Base-by-base conservation (phyloP, 345 rosid genomes). In the Alliaria petiolata region DNA sequence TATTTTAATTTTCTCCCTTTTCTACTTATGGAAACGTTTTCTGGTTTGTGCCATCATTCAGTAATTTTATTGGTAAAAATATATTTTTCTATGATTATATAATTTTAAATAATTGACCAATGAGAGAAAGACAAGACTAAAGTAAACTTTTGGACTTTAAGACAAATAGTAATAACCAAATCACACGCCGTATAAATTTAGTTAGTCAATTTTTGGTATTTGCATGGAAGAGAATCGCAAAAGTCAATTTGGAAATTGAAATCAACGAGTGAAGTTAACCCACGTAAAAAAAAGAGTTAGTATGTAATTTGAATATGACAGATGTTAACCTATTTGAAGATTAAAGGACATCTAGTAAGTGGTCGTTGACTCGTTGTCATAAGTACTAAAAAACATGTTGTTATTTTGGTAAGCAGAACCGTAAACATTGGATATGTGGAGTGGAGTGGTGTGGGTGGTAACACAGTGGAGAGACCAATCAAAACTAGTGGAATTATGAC, bases 141-240 rank as follows among this genome's bases (percentile, higher is more conserved):
- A 42, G 40, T 39, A 70, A 56, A 63, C 17, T 47, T 65, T 62
- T 67, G 55, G 49, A 60, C 57, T 62, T 68, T 1, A 43, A 8
- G n/a, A 39, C 47, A 46, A 56, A 68, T 69, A 44, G 30, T 69
- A 69, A 45, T 55, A 54, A 46, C 69, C 35, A 62, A 69, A 53
- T 17, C 74, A 75, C 44, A 75, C 43, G 68, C 44, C 47, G 58
- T 53, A 53, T 55, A 76, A 39, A n/a, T 54, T 39, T 70, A 76
- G 76, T 50, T 64, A 50, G 76, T 76, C 76, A 76, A 63, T 47
- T 70, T 65, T 45, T 46, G 45, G 66, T 69, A 76, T 54, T 55
- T 76, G 79, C 79, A 76, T 76, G 79, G 79, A 70, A 76, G 70
- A 54, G 51, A 61, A 56, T 76, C 72, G 50, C 46, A 42, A 33